Evolutionary conservation across 306 rosid species (phyloP), one percentile per base, ranked within the genome.

Genomic region (Carpinus viminea): DNA sequence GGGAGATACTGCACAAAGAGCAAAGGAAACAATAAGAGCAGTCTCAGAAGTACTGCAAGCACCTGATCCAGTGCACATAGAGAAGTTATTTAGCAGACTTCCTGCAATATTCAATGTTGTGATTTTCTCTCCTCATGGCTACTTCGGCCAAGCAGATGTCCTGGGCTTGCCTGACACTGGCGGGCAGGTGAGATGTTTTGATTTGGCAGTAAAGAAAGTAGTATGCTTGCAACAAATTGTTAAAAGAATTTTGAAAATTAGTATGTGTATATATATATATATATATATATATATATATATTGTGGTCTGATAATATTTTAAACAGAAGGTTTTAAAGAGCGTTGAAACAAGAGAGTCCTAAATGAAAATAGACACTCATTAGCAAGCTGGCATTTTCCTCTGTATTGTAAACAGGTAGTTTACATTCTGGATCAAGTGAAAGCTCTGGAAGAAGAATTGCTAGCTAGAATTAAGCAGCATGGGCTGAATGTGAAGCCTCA

Each of bases 91-190:
- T 57, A 84, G 94, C 86, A 85, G 90, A 51, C 74, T 94, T 83
- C 98, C 98, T 8, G 92, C 79, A 56, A 77, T 89, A 73, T 94
- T 94, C 87, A 94, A 92, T 73, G 89, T 92, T 20, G 96, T 88
- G 18, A 90, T 94, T 74, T 90, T 94, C 85, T 92, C 97, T 53
- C 82, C 93, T 79, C 98, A 94, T 79, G 98, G 98, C 73, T 94
- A 94, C 74, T 94, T 94, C 83, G 98, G 98, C 28, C 98, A 94
- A 87, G 86, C 96, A 50, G 88, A 88, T 82, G 98, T 94, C 41
- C 97, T 94, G 57, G 98, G 98, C 60, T 83, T 94, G 88, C 97
- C 98, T 12, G 98, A 94, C 83, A 94, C 98, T 0, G 98, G 98
- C 54, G 98, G 98, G 46, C 98, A 94, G 94, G 98, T 94, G 87